Evolutionary conservation across 495 filamentous ascomycete genomes (phyloP), one percentile per base, ranked within the genome.

Genomic region (Hyaloscypha bicolor): DNA sequence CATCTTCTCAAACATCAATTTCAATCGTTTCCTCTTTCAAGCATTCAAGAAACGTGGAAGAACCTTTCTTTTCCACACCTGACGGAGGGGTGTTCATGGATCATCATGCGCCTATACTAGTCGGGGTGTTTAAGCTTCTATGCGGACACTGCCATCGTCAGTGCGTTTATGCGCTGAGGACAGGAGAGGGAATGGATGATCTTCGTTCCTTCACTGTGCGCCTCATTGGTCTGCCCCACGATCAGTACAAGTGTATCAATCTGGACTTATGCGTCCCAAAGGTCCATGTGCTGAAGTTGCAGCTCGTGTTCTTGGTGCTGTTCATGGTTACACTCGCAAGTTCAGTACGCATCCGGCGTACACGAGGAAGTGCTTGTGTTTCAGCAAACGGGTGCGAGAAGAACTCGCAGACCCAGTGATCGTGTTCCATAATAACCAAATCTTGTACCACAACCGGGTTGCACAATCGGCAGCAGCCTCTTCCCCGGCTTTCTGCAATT

Each of bases 171-270:
- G 59, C 62, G 6, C 16, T 48, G 42, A 22, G 16, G 19, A 51
- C n/a, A 19, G 42, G 42, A 63, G 33, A 35, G 4, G n/a, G 55
- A 55, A 63, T 64, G 66, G 67, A 56, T 65, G 30, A 62, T 69
- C 67, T 56, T 62, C 55, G 55, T 64, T 32, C 21, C 12, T 67
- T 25, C 55, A 6, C 64, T 16, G 39, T 37, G 60, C 55, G 22
- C 32, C 9, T 64, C 42, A 63, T 64, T 60, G 45, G 60, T 68
- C 56, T 37, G 53, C 22, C 19, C 51, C 51, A 53, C 19, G 21
- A 58, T 31, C 55, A 37, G 56, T 30, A 60, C 30, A 37, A 60
- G 53, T 56, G 11, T 56, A 29, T 56, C 53, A 56, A 9, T 56
- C 5, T 32, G 30, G 21, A 48, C 53, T 56, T 56, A 56, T 56